phyloP scores from a whole-genome alignment of 2,329 filamentous ascomycete species.

The Dendrostoma leiphaemia region DNA sequence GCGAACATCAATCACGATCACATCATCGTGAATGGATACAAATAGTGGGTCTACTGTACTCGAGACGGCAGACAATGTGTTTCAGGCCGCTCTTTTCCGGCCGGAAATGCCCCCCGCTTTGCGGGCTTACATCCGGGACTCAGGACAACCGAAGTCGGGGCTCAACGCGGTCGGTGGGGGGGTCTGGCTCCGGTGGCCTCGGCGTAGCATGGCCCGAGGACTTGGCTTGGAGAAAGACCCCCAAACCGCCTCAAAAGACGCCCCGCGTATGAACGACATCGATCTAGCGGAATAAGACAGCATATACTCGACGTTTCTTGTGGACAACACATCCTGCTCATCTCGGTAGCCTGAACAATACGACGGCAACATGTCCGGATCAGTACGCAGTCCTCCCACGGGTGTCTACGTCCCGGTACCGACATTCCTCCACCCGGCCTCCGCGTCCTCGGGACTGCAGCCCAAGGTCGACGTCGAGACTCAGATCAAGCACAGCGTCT shows the following conservation, averaged over 20 bases:
- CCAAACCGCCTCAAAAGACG: not conserved
- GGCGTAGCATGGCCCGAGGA: constrained; percentile 9
- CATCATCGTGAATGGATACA: not conserved
- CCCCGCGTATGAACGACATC: not conserved
- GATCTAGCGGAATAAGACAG: not conserved
- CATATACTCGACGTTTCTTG: too few relatives aligned
- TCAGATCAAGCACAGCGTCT: constrained; percentile 57
- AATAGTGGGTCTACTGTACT: not conserved
- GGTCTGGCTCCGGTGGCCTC: constrained; percentile 3
- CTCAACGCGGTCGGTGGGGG: not conserved
- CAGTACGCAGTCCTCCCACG: constrained; percentile 38
- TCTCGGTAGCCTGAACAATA: too few relatives aligned
- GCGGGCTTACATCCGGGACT: not conserved
- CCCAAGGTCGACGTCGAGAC: constrained; percentile 56
- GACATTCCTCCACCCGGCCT: constrained; percentile 57
- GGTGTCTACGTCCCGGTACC: constrained; percentile 61
- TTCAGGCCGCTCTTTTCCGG: constrained; percentile 1
- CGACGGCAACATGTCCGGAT: constrained; percentile 1
- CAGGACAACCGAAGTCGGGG: not conserved
- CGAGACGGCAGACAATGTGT: not conserved
- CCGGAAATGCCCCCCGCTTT: constrained; percentile 4
- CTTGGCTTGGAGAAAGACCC: too few relatives aligned
- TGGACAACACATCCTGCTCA: too few relatives aligned
- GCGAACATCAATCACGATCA: not conserved
- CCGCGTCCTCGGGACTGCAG: constrained; percentile 42